phyloP scores from a whole-genome alignment of 78 protist genomes.

The Dictyostelium purpureum region DNA sequence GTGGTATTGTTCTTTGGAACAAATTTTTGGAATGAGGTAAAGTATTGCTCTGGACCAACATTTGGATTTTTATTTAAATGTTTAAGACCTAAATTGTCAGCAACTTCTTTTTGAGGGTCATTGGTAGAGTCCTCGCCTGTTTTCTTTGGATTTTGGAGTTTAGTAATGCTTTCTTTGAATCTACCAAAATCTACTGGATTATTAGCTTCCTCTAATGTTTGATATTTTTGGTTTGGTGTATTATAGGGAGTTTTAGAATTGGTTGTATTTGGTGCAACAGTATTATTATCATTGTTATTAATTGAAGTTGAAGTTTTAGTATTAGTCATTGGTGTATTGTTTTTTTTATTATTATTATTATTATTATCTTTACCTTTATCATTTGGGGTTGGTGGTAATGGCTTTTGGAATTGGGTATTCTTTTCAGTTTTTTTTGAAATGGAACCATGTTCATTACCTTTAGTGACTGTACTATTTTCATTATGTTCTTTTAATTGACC shows the following conservation, averaged over 20 bases:
- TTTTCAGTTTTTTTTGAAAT: not conserved
- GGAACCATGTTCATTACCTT: not conserved
- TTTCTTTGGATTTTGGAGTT: not conserved
- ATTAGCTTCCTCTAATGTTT: not conserved
- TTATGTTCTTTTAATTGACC: not conserved
- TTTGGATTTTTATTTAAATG: constrained; percentile 28
- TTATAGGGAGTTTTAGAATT: constrained; percentile 13
- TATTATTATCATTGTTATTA: not conserved
- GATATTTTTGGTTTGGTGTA: not conserved
- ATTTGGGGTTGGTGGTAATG: not conserved
- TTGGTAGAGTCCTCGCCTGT: not conserved
- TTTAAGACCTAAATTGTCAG: not conserved
- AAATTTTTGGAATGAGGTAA: constrained; percentile 49
- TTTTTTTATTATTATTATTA: not conserved
- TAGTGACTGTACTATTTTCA: not conserved
- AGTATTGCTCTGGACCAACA: constrained; percentile 54
- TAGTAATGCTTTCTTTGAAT: not conserved
- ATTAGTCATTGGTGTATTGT: not conserved
- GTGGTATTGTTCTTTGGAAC: too few relatives aligned
- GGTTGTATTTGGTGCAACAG: too few relatives aligned
- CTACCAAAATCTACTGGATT: not conserved
- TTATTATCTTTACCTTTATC: not conserved
- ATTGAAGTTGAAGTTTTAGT: not conserved
- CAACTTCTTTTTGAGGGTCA: not conserved
- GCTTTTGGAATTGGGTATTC: not conserved